Evolutionary conservation across 768 basidiomycete species (phyloP), one percentile per base, ranked within the genome.

Genomic region (Asterophora lycoperdoides): DNA sequence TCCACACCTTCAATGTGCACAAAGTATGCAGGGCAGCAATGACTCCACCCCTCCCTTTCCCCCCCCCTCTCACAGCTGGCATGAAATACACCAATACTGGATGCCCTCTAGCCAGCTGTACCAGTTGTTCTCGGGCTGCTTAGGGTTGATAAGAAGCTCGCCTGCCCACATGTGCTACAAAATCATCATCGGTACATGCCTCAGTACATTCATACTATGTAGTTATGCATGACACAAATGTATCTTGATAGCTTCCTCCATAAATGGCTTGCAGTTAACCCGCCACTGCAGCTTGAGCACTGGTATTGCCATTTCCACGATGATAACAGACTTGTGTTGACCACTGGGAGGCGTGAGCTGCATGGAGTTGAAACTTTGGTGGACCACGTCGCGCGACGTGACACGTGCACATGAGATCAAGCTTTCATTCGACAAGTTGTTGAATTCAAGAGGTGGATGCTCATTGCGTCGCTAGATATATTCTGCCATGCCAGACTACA

Each of bases 251-350:
- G 89, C 92, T 59, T 93, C 90, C 44, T 92, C 86, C 0, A 94
- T 93, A 44, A 98, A 72, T 1, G 87, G 86, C 66, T 90, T 82
- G 71, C 93, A 95, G 65, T 85, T 83, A 30, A 99, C 87, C 94
- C 95, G 98, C 96, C 96, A 99, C 64, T 99, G 96, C 0, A 96
- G 96, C 67, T 96, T 98, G 59, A 98, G 72, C 17, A 97, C 72
- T 1, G 90, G 86, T n/a, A n/a, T n/a, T n/a, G n/a, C n/a, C n/a
- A n/a, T n/a, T n/a, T n/a, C n/a, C n/a, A n/a, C n/a, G n/a, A n/a
- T n/a, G n/a, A n/a, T n/a, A n/a, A n/a, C n/a, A n/a, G n/a, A n/a
- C n/a, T n/a, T n/a, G n/a, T n/a, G n/a, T n/a, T n/a, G n/a, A n/a
- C n/a, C n/a, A n/a, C n/a, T n/a, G n/a, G n/a, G n/a, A n/a, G n/a